phyloP scores from a whole-genome alignment of 768 basidiomycete species.

The Hygrocybe coccinea region DNA sequence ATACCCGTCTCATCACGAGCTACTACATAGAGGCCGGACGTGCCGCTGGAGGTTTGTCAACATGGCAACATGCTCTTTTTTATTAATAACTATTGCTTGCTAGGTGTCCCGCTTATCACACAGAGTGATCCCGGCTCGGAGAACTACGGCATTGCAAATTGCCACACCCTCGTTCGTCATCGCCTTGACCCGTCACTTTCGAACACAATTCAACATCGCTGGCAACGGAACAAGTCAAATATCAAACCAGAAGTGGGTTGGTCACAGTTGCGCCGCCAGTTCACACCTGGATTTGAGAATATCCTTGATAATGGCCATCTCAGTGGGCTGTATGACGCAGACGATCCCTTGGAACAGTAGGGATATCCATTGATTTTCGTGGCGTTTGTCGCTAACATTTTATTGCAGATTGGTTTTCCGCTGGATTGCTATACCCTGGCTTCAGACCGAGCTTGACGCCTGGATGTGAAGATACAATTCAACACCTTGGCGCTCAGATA shows the following conservation, averaged over 20 bases:
- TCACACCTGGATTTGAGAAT: slow-evolving; percentile 36
- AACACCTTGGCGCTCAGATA: slow-evolving; percentile 18
- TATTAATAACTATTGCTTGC: slow-evolving; percentile 19
- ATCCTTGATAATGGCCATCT: slow-evolving; percentile 30
- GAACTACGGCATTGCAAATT: slow-evolving; percentile 44
- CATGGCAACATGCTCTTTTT: too few relatives aligned
- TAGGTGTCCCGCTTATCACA: slow-evolving; percentile 39
- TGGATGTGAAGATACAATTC: slow-evolving; percentile 23
- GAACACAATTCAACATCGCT: slow-evolving; percentile 40
- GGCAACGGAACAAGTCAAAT: slow-evolving; percentile 34
- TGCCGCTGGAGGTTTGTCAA: slow-evolving; percentile 13
- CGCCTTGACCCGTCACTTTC: slow-evolving; percentile 34
- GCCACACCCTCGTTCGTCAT: slow-evolving; percentile 37
- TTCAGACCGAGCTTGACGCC: slow-evolving; percentile 32
- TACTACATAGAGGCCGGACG: slow-evolving; percentile 34
- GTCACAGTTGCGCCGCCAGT: slow-evolving; percentile 32
- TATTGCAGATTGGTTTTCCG: slow-evolving; percentile 16
- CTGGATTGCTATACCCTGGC: slow-evolving; percentile 27
- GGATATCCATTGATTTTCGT: not conserved
- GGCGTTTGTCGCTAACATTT: slow-evolving; percentile 11
- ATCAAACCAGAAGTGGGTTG: slow-evolving; percentile 41
- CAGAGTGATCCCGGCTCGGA: slow-evolving; percentile 43
- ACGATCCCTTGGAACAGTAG: slow-evolving; percentile 19
- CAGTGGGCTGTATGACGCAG: slow-evolving; percentile 26
- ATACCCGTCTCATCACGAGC: slow-evolving; percentile 28